Conservation (phyloP, 2,329 filamentous ascomycete species). For the Hysterium pulicare region DNA sequence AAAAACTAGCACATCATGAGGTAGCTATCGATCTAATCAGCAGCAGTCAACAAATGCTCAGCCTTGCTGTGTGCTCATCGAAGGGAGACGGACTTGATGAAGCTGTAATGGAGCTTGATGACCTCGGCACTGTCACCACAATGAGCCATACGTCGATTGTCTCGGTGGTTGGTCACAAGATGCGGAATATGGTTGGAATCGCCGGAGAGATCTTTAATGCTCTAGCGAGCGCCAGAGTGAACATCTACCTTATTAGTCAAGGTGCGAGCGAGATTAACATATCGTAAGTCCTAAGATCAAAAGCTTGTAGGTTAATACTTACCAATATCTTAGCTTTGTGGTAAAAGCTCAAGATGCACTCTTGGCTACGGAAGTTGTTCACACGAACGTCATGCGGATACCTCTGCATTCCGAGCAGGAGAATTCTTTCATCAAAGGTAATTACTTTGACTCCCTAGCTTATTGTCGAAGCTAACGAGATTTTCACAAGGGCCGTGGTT, state of each 20-base stretch:
- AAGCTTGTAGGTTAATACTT: neutral
- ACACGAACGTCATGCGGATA: conserved; percentile 61
- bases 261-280: conserved; percentile 97
- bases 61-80: conserved; percentile 72
- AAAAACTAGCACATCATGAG: conserved; percentile 74
- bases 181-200: conserved; percentile 90
- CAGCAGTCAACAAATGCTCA: conserved; percentile 87
- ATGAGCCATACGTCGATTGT: conserved; percentile 87
- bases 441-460: neutral
- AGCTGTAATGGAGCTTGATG: conserved; percentile 62
- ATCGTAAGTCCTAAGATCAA: conserved; percentile 84
- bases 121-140: conserved; percentile 81
- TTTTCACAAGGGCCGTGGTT: conserved; percentile 10
- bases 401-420: conserved; percentile 12
- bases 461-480: neutral
- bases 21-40: conserved; percentile 92
- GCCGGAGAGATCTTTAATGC: conserved; percentile 89
- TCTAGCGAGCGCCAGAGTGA: conserved; percentile 75
- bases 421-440: conserved; percentile 8
- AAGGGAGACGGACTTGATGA: conserved; percentile 39
- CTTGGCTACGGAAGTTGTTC: conserved; percentile 85
- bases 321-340: conserved; percentile 6
- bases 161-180: conserved; percentile 84
- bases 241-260: conserved; percentile 98
- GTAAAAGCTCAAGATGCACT: conserved; percentile 47